Percentiles rank a stretch among this genome's conserved stretches.
Conservation (phyloP, 2,329 filamentous ascomycete genomes). For the Colletotrichum sp. region DNA sequence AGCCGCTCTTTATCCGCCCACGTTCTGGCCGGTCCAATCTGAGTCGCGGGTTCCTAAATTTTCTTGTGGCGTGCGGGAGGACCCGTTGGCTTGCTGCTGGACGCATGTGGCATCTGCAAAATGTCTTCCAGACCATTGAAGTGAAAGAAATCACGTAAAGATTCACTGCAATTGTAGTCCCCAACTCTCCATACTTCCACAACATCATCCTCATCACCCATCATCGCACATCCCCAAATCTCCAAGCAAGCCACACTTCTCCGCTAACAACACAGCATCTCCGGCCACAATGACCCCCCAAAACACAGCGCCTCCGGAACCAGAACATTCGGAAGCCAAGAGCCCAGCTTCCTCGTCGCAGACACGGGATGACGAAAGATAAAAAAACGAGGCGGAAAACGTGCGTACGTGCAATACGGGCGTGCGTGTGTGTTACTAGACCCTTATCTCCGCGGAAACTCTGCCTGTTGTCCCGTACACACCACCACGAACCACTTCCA, state of each 20-base stretch:
- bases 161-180: fast-evolving
- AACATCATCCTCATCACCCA: background rate
- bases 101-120: background rate
- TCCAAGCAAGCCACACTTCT: background rate
- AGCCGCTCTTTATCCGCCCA: background rate
- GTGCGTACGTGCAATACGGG: background rate
- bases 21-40: background rate
- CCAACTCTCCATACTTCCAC: background rate
- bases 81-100: background rate
- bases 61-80: background rate
- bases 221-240: background rate
- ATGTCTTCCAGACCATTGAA: background rate
- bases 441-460: background rate
- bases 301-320: no score
- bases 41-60: background rate
- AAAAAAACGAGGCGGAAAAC: background rate
- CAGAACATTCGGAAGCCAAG: no score
- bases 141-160: background rate
- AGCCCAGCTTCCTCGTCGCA: background rate
- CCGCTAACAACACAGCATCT: background rate
- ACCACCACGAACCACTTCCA: background rate
- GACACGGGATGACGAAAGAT: background rate
- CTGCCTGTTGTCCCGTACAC: background rate
- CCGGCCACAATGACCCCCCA: background rate
- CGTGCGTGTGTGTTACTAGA: background rate